Conservation (phyloP, 116 monocot genomes). For the Zostera marina region DNA sequence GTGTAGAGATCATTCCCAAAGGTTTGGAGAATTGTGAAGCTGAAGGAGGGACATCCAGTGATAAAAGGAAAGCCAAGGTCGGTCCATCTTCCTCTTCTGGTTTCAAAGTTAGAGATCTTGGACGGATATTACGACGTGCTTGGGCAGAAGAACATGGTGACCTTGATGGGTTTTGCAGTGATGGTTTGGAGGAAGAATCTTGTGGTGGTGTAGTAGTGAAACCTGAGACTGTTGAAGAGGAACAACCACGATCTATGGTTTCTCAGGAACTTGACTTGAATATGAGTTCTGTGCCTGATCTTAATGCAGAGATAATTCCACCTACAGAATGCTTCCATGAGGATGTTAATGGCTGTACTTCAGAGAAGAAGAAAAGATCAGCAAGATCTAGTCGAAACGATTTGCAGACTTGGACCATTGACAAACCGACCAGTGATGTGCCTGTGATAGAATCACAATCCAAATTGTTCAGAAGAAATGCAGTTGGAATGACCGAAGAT, state of each 20-base stretch:
- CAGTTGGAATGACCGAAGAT: slow-evolving; percentile 22
- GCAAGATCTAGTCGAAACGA: slow-evolving; percentile 46
- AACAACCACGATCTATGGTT: slow-evolving; percentile 16
- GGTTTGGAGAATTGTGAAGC: slow-evolving; percentile 17
- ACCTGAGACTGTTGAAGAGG: slow-evolving; percentile 23
- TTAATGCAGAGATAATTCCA: slow-evolving; percentile 53
- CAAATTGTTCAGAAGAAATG: slow-evolving; percentile 20
- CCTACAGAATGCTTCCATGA: slow-evolving; percentile 30
- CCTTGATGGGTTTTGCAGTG: slow-evolving; percentile 45
- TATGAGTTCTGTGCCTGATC: slow-evolving; percentile 55
- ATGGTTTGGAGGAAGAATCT: slow-evolving; percentile 41
- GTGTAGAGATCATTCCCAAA: slow-evolving; percentile 59
- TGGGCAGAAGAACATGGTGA: slow-evolving; percentile 69
- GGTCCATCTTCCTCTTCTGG: slow-evolving; percentile 30
- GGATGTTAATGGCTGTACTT: slow-evolving; percentile 27
- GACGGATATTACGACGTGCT: slow-evolving; percentile 51
- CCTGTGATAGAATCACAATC: slow-evolving; percentile 51
- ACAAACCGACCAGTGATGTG: slow-evolving; percentile 17
- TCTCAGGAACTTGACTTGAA: slow-evolving; percentile 60
- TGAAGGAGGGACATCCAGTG: slow-evolving; percentile 30
- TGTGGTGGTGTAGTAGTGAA: slow-evolving; percentile 23
- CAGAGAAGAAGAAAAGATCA: slow-evolving; percentile 28
- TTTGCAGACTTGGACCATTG: slow-evolving; percentile 35
- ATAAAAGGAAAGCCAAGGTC: slow-evolving; percentile 25
- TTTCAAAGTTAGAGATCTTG: slow-evolving; percentile 77